Percentiles rank a stretch among this genome's conserved stretches.
These are phyloP conservation scores for Ascoidea rubescens DNA, from an alignment of 805 yeast genomes.

Conservation along the genomic window DNA sequence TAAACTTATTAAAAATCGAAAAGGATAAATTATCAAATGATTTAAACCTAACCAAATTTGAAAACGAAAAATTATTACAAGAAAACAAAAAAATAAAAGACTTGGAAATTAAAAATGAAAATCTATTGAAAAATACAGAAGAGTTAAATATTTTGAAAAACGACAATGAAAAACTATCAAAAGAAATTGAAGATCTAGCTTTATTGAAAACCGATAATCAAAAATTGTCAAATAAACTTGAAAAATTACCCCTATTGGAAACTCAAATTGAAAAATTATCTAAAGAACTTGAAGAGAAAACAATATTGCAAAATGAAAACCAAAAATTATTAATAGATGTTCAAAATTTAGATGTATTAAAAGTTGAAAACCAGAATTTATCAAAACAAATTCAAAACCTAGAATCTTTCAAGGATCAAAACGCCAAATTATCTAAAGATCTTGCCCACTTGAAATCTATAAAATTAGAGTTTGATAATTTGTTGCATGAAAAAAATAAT, in stretches of 20 bases:
- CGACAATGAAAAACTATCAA: not conserved
- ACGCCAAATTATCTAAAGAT: not conserved
- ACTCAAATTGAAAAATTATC: too few relatives aligned
- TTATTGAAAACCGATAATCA: too few relatives aligned
- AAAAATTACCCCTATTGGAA: too few relatives aligned
- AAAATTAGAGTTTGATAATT: too few relatives aligned
- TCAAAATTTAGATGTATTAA: not conserved
- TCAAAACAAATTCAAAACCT: constrained; percentile 16
- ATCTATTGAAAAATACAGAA: too few relatives aligned
- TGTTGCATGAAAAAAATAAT: not conserved
- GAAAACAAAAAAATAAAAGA: not conserved
- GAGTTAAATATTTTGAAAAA: not conserved
- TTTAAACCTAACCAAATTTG: not conserved
- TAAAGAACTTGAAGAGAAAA: not conserved
- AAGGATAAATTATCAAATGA: not conserved
- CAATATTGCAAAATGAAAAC: not conserved
- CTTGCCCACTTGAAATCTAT: too few relatives aligned
- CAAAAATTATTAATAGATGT: not conserved
- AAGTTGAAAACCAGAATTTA: constrained; percentile 16
- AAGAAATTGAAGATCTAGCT: not conserved
- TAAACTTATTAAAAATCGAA: not conserved
- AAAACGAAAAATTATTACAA: not conserved
- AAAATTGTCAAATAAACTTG: not conserved
- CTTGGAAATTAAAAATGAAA: too few relatives aligned
- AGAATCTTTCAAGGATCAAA: not conserved